Evolutionary conservation across 2,329 filamentous ascomycete genomes (phyloP), one percentile per base, ranked within the genome.

Genomic region (Neonectria magnoliae): DNA sequence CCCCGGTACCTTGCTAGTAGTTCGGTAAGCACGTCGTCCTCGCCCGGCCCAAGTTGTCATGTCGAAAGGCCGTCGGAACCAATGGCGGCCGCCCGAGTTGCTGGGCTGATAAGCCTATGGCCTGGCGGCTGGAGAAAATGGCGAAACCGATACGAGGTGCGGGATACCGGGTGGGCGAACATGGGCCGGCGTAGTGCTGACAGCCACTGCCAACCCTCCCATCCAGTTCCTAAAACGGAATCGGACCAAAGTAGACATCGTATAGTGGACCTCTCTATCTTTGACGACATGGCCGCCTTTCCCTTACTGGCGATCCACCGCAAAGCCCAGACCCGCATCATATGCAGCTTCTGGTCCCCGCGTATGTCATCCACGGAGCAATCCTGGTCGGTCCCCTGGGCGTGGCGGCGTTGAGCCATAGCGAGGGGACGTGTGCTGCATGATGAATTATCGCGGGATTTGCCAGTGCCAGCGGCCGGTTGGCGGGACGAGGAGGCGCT

Each of bases 121-220:
- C 36, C 25, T 14, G 67, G 70, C 68, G 68, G 68, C 63, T 74
- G 62, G 70, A 63, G 54, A 54, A 66, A 71, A 71, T 71, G 69
- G 72, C 68, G 66, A 74, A 69, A 65, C 65, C 64, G 71, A 74
- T 74, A 74, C 72, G 72, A 74, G 72, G 70, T 72, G 60, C 62
- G 68, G 68, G 64, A 57, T 68, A 44, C 48, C 53, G 22, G 52
- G 60, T 67, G 60, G 51, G 61, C 59, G 66, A 67, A 54, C 70
- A 65, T 69, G 63, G 66, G 64, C 64, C 51, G 58, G 65, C 69
- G 72, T 74, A 71, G 64, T 66, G 72, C 69, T 73, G 64, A 69
- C 71, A 68, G 38, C 60, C 62, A 74, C 52, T 68, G 53, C 66
- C 62, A 57, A 50, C 53, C 69, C 65, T 71, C 68, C 66, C 62